Conservation (phyloP, 441 rosid genomes). For the Daphne laureola region DNA sequence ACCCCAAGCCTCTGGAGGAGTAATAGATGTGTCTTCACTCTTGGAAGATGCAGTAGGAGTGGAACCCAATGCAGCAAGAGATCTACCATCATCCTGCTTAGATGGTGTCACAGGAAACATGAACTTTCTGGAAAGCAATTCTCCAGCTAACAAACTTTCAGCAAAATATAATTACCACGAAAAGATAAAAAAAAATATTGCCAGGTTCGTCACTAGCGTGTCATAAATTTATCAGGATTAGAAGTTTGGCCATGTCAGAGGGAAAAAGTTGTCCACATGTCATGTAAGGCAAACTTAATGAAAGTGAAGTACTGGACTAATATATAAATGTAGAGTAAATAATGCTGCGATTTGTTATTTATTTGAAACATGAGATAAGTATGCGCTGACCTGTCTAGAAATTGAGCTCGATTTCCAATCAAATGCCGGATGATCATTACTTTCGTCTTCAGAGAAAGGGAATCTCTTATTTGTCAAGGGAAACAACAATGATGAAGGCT, state of each 20-base stretch:
- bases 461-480: constrained; percentile 65
- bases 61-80: constrained; percentile 37
- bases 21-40: constrained; percentile 64
- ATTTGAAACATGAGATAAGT: constrained; percentile 7
- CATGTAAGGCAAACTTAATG: neutral
- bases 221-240: no score
- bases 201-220: no score
- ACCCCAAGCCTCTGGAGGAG: constrained; percentile 99
- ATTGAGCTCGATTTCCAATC: constrained; percentile 75
- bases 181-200: no score
- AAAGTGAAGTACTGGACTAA: constrained; percentile 6
- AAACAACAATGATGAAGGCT: constrained; percentile 52
- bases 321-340: constrained; percentile 1
- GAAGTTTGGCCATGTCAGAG: no score
- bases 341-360: neutral
- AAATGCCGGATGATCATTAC: constrained; percentile 52
- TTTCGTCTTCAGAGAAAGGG: constrained; percentile 54
- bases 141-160: no score
- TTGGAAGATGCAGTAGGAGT: constrained; percentile 57
- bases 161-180: no score
- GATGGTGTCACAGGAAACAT: constrained; percentile 8
- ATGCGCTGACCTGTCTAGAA: constrained; percentile 56
- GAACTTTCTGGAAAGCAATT: neutral
- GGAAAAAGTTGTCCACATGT: no score
- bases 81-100: constrained; percentile 54